These are phyloP conservation scores for Fusarium newnesense DNA, from an alignment of 2,329 filamentous ascomycete species.

Conservation along the genomic window DNA sequence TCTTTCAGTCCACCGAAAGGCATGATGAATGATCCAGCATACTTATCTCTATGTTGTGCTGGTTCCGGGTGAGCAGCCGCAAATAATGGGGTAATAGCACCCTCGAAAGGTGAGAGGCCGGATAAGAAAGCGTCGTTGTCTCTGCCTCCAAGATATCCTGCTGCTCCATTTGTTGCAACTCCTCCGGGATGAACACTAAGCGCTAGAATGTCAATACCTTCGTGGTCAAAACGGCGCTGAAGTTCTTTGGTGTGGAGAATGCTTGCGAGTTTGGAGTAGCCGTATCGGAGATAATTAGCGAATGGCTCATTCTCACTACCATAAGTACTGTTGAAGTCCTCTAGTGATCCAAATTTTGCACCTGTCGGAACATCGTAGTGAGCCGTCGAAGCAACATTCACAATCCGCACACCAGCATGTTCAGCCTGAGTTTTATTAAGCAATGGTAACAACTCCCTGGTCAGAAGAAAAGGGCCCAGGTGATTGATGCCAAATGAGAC, in stretches of 20 bases:
- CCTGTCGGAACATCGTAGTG: background rate
- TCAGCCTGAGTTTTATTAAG: background rate
- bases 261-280: background rate
- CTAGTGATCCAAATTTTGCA: background rate
- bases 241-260: background rate
- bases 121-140: background rate
- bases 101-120: background rate
- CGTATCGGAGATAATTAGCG: background rate
- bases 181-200: background rate
- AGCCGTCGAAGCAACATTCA: background rate
- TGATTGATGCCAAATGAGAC: background rate
- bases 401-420: background rate
- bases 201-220: background rate
- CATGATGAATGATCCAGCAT: background rate
- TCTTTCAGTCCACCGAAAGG: background rate
- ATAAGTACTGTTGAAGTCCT: background rate
- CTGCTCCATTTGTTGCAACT: background rate
- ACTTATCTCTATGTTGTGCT: fast-evolving
- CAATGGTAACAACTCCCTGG: background rate
- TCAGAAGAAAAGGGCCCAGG: background rate
- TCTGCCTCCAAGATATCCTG: background rate
- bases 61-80: background rate
- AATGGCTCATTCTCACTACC: background rate
- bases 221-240: background rate
- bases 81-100: background rate